Base-by-base conservation (phyloP, 164 flowering plant species). In the Amborella trichopoda region DNA sequence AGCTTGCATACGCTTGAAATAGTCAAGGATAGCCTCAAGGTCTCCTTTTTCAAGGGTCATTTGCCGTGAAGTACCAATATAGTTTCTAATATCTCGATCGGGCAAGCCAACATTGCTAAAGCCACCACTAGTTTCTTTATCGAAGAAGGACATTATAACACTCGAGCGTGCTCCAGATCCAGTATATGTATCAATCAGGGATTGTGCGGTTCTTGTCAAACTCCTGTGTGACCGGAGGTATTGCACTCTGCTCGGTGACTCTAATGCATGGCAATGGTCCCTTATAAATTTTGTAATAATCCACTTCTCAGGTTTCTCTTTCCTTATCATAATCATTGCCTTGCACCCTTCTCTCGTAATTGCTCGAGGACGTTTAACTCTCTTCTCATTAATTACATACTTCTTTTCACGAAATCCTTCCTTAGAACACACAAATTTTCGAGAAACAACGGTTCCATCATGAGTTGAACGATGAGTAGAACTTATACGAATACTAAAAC, bases 221-320 rank as follows among this genome's bases (percentile, higher is more conserved):
- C 55, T 65, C 50, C 63, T 62, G 34, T 13, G 83, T 0, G 86
- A 74, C 38, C 71, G 64, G 52, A 76, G 75, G 58, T 61, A 65
- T 36, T 78, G 81, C 49, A 77, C 88, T 56, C 75, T 80, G 22
- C 65, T 72, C 5, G 86, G 77, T 53, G 59, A 69, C 12, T 26
- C 33, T 12, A 53, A 14, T 18, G 48, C 23, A 36, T 53, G 57
- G 23, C 26, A 44, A 45, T 53, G 50, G 11, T 53, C 33, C 50
- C 37, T 53, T 26, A 28, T 43, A 19, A 44, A 53, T 16, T 32
- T 45, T 18, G 28, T 44, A 26, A 53, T 26, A 11, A 44, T 44
- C 49, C 50, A 53, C 23, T 36, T 45, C 42, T 37, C 57, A 10
- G 11, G 17, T 13, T n/a, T n/a, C 18, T 19, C 34, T 44, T 30